Conservation (phyloP, 1,284 basidiomycete species). For the Papiliotrema flavescens region DNA sequence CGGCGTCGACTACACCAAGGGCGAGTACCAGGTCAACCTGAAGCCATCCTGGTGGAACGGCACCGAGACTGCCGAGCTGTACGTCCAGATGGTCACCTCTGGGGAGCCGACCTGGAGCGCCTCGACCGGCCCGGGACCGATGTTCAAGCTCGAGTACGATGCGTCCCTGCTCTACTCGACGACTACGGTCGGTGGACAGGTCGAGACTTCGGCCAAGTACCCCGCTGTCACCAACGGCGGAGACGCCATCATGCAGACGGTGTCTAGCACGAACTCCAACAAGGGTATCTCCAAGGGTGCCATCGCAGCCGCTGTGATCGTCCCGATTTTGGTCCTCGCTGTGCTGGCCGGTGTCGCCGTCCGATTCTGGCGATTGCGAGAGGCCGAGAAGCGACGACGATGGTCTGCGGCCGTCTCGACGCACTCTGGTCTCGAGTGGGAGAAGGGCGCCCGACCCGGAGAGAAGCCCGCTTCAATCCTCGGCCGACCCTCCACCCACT, state of each 20-base stretch:
- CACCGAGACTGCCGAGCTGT: slow-evolving; percentile 57
- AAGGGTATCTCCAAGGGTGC: slow-evolving; percentile 59
- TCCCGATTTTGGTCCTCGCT: slow-evolving; percentile 61
- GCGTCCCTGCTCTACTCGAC: slow-evolving; percentile 31
- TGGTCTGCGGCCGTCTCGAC: slow-evolving; percentile 55
- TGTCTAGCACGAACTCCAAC: slow-evolving; percentile 37
- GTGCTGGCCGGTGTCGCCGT: slow-evolving; percentile 52
- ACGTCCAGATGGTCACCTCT: slow-evolving; percentile 63
- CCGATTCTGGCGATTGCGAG: slow-evolving; percentile 59
- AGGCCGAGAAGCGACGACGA: slow-evolving; percentile 60
- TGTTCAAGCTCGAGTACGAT: slow-evolving; percentile 56
- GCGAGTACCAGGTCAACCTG: slow-evolving; percentile 57
- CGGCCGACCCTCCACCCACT: slow-evolving; percentile 60
- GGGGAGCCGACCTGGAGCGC: slow-evolving; percentile 58
- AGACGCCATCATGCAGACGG: slow-evolving; percentile 47
- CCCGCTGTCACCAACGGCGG: slow-evolving; percentile 51
- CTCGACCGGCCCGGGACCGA: slow-evolving; percentile 63
- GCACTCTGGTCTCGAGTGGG: slow-evolving; percentile 45
- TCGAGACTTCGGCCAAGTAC: slow-evolving; percentile 31
- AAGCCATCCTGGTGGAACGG: slow-evolving; percentile 75
- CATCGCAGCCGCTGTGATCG: slow-evolving; percentile 70
- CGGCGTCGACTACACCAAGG: slow-evolving; percentile 57
- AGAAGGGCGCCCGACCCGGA: slow-evolving; percentile 41
- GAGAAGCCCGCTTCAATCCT: slow-evolving; percentile 62
- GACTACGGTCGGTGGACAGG: slow-evolving; percentile 27